These are phyloP conservation scores for Coemansia sp. DNA, from an alignment of 192 early-diverging fungal genomes.

Conservation along the genomic window DNA sequence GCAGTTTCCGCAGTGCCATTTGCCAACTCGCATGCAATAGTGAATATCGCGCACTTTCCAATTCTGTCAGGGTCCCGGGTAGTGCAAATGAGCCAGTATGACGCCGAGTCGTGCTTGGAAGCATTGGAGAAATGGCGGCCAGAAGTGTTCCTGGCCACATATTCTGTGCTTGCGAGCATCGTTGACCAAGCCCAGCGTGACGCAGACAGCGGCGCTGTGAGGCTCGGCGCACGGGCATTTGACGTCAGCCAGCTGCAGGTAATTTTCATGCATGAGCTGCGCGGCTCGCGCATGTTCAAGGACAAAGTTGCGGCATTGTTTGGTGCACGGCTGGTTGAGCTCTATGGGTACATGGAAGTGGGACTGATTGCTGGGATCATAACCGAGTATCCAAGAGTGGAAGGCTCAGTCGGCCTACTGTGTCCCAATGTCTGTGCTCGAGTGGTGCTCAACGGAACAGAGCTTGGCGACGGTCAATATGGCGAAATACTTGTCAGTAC, in stretches of 20 bases:
- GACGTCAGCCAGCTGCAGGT: conserved; percentile 25
- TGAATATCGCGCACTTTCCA: conserved; percentile 46
- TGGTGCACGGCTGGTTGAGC: conserved; percentile 41
- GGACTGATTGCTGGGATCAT: conserved; percentile 47
- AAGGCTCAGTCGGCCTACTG: conserved; percentile 41
- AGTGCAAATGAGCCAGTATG: conserved; percentile 30
- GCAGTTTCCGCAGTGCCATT: conserved; percentile 43
- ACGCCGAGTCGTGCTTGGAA: conserved; percentile 28
- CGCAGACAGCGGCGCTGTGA: conserved; percentile 6
- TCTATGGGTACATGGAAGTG: conserved; percentile 48
- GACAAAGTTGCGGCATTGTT: conserved; percentile 22
- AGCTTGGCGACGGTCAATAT: conserved; percentile 35
- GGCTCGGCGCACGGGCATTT: conserved; percentile 15
- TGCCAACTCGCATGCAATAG: conserved; percentile 38
- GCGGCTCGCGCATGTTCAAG: conserved; percentile 24
- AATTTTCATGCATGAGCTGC: conserved; percentile 39
- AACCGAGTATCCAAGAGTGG: conserved; percentile 45
- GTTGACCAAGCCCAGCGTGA: conserved; percentile 14
- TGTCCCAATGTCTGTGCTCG: conserved; percentile 41
- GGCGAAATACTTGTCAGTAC: conserved; percentile 51
- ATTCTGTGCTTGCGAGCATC: conserved; percentile 21
- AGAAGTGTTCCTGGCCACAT: conserved; percentile 30
- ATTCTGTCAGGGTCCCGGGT: conserved; percentile 47
- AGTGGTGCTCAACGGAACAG: conserved; percentile 31
- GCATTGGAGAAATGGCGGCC: conserved; percentile 32